Conservation (phyloP, 2,329 filamentous ascomycete genomes). For the Polytolypa hystricis region DNA sequence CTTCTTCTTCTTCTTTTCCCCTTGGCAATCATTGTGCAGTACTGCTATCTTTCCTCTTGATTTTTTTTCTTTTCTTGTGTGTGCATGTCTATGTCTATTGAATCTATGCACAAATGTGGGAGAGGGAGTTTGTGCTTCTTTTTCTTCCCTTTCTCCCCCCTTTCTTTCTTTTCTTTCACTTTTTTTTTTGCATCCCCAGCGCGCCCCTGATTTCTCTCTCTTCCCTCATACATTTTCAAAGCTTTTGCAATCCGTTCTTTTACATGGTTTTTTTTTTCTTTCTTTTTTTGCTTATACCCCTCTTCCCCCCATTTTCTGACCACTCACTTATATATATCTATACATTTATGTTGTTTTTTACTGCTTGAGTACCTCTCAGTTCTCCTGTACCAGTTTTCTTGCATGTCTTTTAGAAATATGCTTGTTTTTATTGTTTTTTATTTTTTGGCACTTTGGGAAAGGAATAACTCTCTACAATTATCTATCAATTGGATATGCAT, state of each 20-base stretch:
- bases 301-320: neutral
- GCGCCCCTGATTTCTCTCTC: neutral
- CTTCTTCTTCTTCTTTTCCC: neutral
- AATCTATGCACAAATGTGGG: too few species aligned
- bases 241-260: neutral
- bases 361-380: neutral
- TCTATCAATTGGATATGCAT: neutral
- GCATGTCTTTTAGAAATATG: neutral
- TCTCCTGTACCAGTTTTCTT: neutral
- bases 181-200: neutral
- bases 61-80: neutral
- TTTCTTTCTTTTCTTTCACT: neutral
- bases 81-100: neutral
- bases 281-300: constrained; percentile 4
- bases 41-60: neutral
- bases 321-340: neutral
- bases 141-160: neutral
- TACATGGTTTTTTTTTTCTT: neutral
- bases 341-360: neutral
- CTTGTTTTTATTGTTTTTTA: constrained; percentile 1
- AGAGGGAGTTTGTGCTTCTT: neutral
- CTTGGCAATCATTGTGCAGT: neutral
- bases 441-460: neutral
- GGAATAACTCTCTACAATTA: neutral
- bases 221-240: neutral